Conservation (phyloP, 2,329 filamentous ascomycete genomes). For the Dothideomycetidae sp. region DNA sequence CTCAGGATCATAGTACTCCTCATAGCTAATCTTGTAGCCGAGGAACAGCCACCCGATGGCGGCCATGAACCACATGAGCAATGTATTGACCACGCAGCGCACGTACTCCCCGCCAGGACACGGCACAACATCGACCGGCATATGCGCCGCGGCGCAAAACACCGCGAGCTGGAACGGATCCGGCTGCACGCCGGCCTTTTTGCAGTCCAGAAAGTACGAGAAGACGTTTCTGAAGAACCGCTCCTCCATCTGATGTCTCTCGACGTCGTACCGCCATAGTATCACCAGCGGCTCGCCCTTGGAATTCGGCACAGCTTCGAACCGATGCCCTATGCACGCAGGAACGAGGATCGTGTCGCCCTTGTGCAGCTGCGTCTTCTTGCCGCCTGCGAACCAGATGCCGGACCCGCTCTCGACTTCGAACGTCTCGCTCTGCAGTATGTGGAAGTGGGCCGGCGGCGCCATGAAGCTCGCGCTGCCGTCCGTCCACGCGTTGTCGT, state of each 20-base stretch:
- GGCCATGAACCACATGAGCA: constrained; percentile 10
- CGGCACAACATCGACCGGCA: constrained; percentile 10
- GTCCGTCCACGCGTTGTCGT: constrained; percentile 12
- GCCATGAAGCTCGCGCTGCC: constrained; percentile 12
- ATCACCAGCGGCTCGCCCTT: constrained; percentile 10
- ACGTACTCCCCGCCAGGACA: constrained; percentile 10
- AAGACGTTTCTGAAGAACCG: constrained; percentile 12
- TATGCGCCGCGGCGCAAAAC: constrained; percentile 10
- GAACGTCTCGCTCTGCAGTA: constrained; percentile 14
- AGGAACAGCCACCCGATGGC: background rate
- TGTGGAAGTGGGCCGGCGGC: constrained; percentile 12
- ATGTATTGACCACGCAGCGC: constrained; percentile 9
- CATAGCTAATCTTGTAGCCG: no score
- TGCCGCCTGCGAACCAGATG: constrained; percentile 11
- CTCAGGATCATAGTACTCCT: background rate
- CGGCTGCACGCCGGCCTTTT: constrained; percentile 5
- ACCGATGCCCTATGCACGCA: constrained; percentile 10
- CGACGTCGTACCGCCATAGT: constrained; percentile 12
- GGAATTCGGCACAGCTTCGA: constrained; percentile 10
- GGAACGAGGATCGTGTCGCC: constrained; percentile 11
- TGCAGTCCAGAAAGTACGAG: constrained; percentile 13
- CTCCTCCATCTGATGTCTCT: constrained; percentile 12
- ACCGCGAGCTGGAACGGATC: constrained; percentile 12
- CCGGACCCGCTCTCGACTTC: constrained; percentile 11
- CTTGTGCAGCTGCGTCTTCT: constrained; percentile 8